Conservation (phyloP, 2,329 filamentous ascomycete species). For the Setomelanomma holmii region DNA sequence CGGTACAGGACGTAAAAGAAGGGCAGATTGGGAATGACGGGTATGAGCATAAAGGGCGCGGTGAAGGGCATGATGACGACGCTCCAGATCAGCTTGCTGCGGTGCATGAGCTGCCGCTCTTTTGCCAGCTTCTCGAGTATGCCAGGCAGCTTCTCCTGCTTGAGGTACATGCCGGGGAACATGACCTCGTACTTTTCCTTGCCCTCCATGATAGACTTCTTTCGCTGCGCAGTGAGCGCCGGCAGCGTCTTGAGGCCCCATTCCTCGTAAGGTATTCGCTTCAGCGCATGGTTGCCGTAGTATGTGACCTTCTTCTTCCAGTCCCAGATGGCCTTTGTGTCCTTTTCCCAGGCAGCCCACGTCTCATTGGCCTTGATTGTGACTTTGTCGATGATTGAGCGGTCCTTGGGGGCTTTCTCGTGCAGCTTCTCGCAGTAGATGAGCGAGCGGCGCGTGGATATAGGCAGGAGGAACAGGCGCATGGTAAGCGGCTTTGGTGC, state of each 20-base stretch:
- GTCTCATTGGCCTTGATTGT: conserved; percentile 74
- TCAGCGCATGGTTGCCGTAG: conserved; percentile 85
- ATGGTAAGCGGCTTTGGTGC: conserved; percentile 58
- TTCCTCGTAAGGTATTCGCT: conserved; percentile 93
- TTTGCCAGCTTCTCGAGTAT: conserved; percentile 76
- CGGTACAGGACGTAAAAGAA: conserved; percentile 96
- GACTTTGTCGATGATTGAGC: conserved; percentile 72
- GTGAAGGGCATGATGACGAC: conserved; percentile 68
- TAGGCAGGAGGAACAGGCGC: conserved; percentile 92
- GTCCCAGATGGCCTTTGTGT: conserved; percentile 65
- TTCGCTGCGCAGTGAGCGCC: conserved; percentile 72
- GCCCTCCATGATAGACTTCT: conserved; percentile 68
- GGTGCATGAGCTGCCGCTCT: conserved; percentile 81
- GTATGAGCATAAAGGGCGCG: conserved; percentile 81
- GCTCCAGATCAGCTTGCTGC: conserved; percentile 79
- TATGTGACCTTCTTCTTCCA: conserved; percentile 89
- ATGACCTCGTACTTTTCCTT: conserved; percentile 74
- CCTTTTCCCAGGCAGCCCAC: conserved; percentile 89
- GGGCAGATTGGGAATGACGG: conserved; percentile 88
- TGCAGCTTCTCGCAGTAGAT: conserved; percentile 87
- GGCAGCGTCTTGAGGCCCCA: conserved; percentile 97
- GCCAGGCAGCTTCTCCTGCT: conserved; percentile 66
- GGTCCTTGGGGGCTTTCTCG: conserved; percentile 54
- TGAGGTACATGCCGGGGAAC: conserved; percentile 76
- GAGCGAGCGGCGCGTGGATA: conserved; percentile 88